Evolutionary conservation across 164 flowering plant species (phyloP).

Genomic region (Vitis vinifera): ASM3070453v1 NC_081813.1:624501-625000

Average conservation of each 20-base stretch:
- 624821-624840: conserved; percentile 83
- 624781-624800: conserved; percentile 73
- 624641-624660: conserved; percentile 62
- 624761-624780: conserved; percentile 82
- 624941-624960: conserved; percentile 66
- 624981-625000: conserved; percentile 71
- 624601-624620: too few relatives aligned
- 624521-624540: too few relatives aligned
- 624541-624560: too few relatives aligned
- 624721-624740: conserved; percentile 99
- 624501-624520: too few relatives aligned
- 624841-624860: conserved; percentile 52
- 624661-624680: conserved; percentile 70
- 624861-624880: neutral
- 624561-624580: too few relatives aligned
- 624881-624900: neutral
- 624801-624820: conserved; percentile 55
- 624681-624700: conserved; percentile 55
- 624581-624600: too few relatives aligned
- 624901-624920: neutral
- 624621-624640: neutral
- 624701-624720: conserved; percentile 77
- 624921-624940: too few relatives aligned
- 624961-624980: conserved; percentile 90
- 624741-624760: conserved; percentile 86